Evolutionary conservation across 2,329 filamentous ascomycete species (phyloP).

Genomic region (Immersiporthe knoxdaviesiana): DNA sequence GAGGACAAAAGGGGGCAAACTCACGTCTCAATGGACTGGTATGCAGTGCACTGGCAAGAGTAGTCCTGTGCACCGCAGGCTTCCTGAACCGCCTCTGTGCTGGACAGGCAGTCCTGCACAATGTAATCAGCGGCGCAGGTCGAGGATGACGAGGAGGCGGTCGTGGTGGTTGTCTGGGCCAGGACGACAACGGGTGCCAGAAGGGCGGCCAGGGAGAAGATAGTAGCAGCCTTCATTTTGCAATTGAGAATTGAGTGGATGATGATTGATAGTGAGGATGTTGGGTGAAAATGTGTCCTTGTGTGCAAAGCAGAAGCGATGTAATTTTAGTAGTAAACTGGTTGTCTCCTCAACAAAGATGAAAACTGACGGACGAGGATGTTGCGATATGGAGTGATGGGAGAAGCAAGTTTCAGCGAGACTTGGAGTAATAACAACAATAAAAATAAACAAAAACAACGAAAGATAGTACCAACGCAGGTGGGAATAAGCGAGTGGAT

Average conservation of each 20-base stretch:
- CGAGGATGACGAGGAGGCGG: constrained; percentile 39
- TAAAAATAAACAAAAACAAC: not conserved
- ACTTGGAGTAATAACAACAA: not conserved
- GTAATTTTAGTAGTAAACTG: not conserved
- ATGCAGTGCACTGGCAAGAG: constrained; percentile 50
- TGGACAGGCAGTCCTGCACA: constrained; percentile 48
- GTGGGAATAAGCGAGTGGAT: constrained; percentile 11
- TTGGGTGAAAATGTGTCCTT: not conserved
- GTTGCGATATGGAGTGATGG: not conserved
- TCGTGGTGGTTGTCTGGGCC: constrained; percentile 40
- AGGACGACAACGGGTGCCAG: constrained; percentile 41
- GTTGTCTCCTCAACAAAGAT: not conserved
- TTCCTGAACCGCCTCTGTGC: constrained; percentile 44
- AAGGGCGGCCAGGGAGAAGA: constrained; percentile 46
- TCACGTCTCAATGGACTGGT: constrained; percentile 51
- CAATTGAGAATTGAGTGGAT: constrained; percentile 1
- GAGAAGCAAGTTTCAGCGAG: constrained; percentile 8
- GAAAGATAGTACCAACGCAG: not conserved
- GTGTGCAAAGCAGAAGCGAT: not conserved
- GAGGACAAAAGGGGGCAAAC: constrained; percentile 31
- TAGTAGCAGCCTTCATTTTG: constrained; percentile 49
- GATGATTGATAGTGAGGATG: not conserved
- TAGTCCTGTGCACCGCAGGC: constrained; percentile 48
- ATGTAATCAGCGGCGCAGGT: constrained; percentile 52
- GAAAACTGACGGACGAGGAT: constrained; percentile 1